phyloP scores from a whole-genome alignment of 2,329 filamentous ascomycete species.

The Fusarium secorum region DNA sequence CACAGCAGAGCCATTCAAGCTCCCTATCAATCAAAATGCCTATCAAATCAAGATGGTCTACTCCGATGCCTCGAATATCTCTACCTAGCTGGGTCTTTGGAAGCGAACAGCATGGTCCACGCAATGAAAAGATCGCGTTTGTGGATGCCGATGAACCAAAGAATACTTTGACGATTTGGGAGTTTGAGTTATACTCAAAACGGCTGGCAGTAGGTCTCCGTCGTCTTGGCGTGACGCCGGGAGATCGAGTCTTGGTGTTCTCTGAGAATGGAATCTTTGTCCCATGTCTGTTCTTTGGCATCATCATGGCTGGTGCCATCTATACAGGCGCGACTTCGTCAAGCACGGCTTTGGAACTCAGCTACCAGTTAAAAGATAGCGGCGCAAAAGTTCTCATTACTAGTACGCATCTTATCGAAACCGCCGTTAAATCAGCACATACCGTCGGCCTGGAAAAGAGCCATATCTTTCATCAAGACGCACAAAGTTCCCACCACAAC shows the following conservation, averaged over 20 bases:
- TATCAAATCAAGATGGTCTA: background rate
- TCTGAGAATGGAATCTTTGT: background rate
- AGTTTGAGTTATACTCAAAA: background rate
- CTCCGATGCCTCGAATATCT: background rate
- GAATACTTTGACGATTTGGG: background rate
- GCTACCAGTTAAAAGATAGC: background rate
- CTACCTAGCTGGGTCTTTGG: background rate
- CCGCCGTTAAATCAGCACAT: background rate
- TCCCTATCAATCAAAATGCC: background rate
- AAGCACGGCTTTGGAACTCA: background rate
- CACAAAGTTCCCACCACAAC: fast-evolving
- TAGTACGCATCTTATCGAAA: background rate
- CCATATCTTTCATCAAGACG: background rate
- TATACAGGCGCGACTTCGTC: background rate
- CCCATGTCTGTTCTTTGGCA: background rate
- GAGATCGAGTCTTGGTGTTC: background rate
- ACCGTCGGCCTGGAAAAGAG: background rate
- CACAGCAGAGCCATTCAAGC: background rate
- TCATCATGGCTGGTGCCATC: background rate
- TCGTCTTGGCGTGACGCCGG: background rate
- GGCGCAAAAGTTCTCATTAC: background rate
- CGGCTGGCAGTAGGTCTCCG: background rate
- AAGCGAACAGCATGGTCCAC: background rate
- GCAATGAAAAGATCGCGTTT: background rate
- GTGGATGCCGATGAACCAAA: background rate